Base-by-base conservation (phyloP, 371 early-diverging fungal species). In the Phascolomyces articulosus region DNA sequence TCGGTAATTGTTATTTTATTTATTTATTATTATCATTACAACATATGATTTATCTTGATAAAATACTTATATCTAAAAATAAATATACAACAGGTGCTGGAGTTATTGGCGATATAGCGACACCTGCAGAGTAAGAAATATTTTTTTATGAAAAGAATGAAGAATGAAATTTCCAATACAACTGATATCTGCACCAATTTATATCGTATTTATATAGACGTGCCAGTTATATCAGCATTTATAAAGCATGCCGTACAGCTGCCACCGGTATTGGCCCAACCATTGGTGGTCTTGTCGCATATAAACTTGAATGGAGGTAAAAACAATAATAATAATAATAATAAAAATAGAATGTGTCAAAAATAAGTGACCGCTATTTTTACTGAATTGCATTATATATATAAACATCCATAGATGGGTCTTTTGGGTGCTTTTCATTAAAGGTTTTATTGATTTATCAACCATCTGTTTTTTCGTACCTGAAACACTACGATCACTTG, bases 221-320 rank as follows among this genome's bases (percentile, higher is more conserved):
- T 11, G 88, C 87, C 1, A 68, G 76, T 0, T 86, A 84, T 26
- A 77, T 87, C 63, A 85, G 86, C 0, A 60, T 86, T 1, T 87
- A 70, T n/a, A 59, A 69, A 7, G 41, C 72, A 13, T 85, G 86
- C 0, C 86, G 40, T 20, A 48, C 53, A 13, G 41, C 64, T 2
- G 55, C 56, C 1, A 56, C 87, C 6, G 72, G 81, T 49, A 63
- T 84, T 23, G 87, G 85, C 0, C 88, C 88, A 2, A 66, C 84
- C 24, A 62, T 69, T 9, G 66, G 66, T 28, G 64, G 64, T 26
- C 53, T 62, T 15, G 48, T 65, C 11, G 38, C 67, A 11, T 54
- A 57, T 27, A 26, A 58, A 58, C 49, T 54, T 8, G 18, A 15
- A 13, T 64, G 59, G 58, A 31, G 60, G 55, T 41, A 47, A 24